These are phyloP conservation scores for Vitis hybrid DNA, from an alignment of 177 flowering plant genomes.

Conservation along the genomic window DNA sequence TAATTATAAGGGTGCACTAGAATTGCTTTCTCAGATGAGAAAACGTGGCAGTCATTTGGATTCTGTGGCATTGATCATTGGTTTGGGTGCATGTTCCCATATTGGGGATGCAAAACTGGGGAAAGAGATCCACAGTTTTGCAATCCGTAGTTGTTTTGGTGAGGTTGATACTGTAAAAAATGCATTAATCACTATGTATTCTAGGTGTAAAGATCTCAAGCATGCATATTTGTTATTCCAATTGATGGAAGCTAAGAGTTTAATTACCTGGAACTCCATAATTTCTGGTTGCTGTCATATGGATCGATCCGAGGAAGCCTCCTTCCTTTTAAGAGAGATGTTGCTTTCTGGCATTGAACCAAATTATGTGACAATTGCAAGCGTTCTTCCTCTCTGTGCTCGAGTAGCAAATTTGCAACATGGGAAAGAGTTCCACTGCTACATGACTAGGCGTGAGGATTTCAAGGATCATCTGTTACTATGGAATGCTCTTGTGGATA, in stretches of 20 bases:
- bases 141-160: constrained; percentile 40
- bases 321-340: constrained; percentile 57
- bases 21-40: constrained; percentile 54
- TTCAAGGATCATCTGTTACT: constrained; percentile 45
- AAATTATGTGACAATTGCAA: constrained; percentile 69
- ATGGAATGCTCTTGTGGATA: constrained; percentile 75
- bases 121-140: constrained; percentile 60
- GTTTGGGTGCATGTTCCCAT: constrained; percentile 66
- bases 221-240: constrained; percentile 50
- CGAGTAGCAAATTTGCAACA: constrained; percentile 63
- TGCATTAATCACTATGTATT: constrained; percentile 72
- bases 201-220: constrained; percentile 54
- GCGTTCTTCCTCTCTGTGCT: constrained; percentile 75
- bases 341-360: constrained; percentile 47
- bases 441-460: constrained; percentile 38
- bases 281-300: constrained; percentile 58
- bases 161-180: constrained; percentile 40
- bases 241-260: constrained; percentile 28
- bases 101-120: constrained; percentile 40
- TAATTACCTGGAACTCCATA: constrained; percentile 71
- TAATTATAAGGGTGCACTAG: constrained; percentile 42
- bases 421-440: constrained; percentile 74
- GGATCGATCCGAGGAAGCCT: constrained; percentile 52
- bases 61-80: constrained; percentile 47
- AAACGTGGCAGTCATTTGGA: constrained; percentile 33